Evolutionary conservation across 768 basidiomycete genomes (phyloP).

Genomic region (Mycena albidolilacea): DNA sequence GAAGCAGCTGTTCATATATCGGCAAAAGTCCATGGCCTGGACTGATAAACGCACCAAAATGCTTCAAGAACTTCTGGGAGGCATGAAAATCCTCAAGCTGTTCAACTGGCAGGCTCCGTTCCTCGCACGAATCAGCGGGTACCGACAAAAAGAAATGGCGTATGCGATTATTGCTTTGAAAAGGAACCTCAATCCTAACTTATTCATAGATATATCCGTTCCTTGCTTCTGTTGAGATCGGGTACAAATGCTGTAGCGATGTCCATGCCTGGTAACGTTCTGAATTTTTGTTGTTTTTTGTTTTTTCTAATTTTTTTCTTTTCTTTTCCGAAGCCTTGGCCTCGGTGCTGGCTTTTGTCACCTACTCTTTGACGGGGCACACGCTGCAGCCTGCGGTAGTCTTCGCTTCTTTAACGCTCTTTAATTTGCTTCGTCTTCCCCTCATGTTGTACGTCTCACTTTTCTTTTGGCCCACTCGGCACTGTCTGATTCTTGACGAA

Average conservation of each 20-base stretch:
- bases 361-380: conserved; percentile 83
- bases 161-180: conserved; percentile 49
- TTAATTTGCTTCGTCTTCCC: conserved; percentile 86
- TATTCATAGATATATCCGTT: conserved; percentile 69
- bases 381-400: conserved; percentile 76
- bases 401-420: conserved; percentile 89
- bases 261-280: conserved; percentile 68
- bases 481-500: neutral
- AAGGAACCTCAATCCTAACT: conserved; percentile 9
- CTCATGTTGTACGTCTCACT: conserved; percentile 70
- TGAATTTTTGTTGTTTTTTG: too few relatives aligned
- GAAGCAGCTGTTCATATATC: conserved; percentile 77
- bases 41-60: conserved; percentile 93
- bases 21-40: conserved; percentile 87
- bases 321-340: conserved; percentile 62
- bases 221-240: conserved; percentile 75
- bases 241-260: conserved; percentile 78
- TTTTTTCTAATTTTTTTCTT: neutral
- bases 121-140: conserved; percentile 77
- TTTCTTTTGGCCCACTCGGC: neutral
- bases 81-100: conserved; percentile 94
- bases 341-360: conserved; percentile 82
- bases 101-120: conserved; percentile 93
- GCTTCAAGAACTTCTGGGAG: conserved; percentile 89
- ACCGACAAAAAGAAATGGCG: conserved; percentile 80